These are phyloP conservation scores for Schizophyllum commune DNA, from an alignment of 1,284 basidiomycete genomes.

Conservation along the genomic window DNA sequence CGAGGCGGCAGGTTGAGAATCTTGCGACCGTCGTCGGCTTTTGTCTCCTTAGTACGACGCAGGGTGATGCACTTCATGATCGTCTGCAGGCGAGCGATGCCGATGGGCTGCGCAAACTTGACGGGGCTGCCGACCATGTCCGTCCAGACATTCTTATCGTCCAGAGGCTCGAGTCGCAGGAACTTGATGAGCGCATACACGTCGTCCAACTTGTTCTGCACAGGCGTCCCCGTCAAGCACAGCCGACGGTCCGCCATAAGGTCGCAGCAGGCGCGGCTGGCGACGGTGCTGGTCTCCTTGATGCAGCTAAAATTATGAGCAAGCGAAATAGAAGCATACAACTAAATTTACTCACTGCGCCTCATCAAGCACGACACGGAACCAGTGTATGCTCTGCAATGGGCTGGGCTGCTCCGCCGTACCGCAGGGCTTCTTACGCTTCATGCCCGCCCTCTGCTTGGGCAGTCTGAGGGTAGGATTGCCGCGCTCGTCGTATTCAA, in stretches of 20 bases:
- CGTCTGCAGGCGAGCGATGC: conserved; percentile 89
- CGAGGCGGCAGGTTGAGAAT: conserved; percentile 88
- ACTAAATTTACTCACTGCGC: conserved; percentile 71
- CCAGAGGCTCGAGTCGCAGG: conserved; percentile 85
- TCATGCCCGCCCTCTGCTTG: conserved; percentile 53
- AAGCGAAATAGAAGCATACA: not conserved
- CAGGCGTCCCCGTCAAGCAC: conserved; percentile 94
- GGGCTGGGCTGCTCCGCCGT: conserved; percentile 69
- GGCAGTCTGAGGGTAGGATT: conserved; percentile 47
- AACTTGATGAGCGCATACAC: conserved; percentile 97
- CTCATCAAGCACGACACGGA: conserved; percentile 95
- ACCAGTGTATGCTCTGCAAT: conserved; percentile 97
- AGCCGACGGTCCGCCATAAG: conserved; percentile 89
- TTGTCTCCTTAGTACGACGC: conserved; percentile 92
- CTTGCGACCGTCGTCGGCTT: conserved; percentile 69
- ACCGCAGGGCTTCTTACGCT: conserved; percentile 57
- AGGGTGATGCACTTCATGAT: conserved; percentile 97
- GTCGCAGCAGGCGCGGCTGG: conserved; percentile 91
- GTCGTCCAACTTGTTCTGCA: conserved; percentile 98
- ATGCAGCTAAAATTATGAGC: conserved; percentile 61
- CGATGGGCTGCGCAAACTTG: conserved; percentile 87
- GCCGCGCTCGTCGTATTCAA: conserved; percentile 65
- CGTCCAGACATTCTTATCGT: conserved; percentile 91
- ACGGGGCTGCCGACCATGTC: conserved; percentile 89
- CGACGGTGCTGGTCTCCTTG: conserved; percentile 93